Evolutionary conservation across 148 eudicot species (phyloP).

Genomic region (Suaeda aralocaspica): DNA sequence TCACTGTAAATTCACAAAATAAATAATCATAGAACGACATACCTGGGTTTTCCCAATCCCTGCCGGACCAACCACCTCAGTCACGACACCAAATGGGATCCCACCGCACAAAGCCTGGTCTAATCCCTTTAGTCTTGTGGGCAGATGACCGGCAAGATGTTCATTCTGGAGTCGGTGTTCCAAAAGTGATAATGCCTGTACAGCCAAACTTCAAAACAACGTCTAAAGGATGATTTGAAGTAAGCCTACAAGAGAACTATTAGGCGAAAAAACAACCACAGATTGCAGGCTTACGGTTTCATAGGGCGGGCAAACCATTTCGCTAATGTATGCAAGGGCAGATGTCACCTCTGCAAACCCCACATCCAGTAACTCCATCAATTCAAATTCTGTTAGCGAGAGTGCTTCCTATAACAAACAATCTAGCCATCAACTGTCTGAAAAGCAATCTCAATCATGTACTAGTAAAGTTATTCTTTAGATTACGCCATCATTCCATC

Average conservation of each 20-base stretch:
- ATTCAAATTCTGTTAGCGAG: slow-evolving; percentile 76
- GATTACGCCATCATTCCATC: no score
- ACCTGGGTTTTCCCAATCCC: slow-evolving; percentile 95
- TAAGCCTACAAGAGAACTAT: slow-evolving; percentile 3
- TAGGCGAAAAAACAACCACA: background rate
- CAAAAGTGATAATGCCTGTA: slow-evolving; percentile 56
- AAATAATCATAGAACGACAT: slow-evolving; percentile 9
- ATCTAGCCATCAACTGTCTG: background rate
- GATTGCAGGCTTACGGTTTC: slow-evolving; percentile 50
- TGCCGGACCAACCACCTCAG: slow-evolving; percentile 91
- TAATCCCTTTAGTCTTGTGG: slow-evolving; percentile 67
- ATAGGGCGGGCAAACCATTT: slow-evolving; percentile 56
- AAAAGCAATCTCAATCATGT: background rate
- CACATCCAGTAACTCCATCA: slow-evolving; percentile 86
- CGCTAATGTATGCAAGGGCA: slow-evolving; percentile 61
- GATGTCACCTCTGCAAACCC: slow-evolving; percentile 51
- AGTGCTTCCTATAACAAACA: slow-evolving; percentile 60
- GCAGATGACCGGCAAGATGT: slow-evolving; percentile 72
- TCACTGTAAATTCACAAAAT: background rate
- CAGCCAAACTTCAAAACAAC: slow-evolving; percentile 10
- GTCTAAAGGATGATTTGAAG: slow-evolving; percentile 9
- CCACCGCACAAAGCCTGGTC: slow-evolving; percentile 86
- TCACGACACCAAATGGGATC: slow-evolving; percentile 82
- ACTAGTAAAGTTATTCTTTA: background rate
- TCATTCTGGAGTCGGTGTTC: slow-evolving; percentile 55